phyloP scores from a whole-genome alignment of 768 basidiomycete genomes.

The Hygrophoropsis aurantiaca region DNA sequence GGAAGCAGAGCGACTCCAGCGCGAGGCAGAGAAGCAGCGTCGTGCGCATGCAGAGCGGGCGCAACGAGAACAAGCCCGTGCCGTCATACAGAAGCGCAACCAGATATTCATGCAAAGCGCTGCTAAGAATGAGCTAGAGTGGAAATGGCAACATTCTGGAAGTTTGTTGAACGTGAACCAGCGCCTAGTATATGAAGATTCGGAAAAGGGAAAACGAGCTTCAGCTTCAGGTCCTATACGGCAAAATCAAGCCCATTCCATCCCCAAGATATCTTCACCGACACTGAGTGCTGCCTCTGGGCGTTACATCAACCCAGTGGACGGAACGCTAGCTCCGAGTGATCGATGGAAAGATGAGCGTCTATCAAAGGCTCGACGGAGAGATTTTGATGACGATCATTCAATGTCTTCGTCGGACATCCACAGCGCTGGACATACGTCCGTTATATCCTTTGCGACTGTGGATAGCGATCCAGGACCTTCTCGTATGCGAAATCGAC shows the following conservation, averaged over 20 bases:
- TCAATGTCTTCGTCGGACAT: constrained; percentile 90
- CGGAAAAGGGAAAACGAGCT: constrained; percentile 44
- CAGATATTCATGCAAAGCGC: constrained; percentile 63
- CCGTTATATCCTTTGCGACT: constrained; percentile 77
- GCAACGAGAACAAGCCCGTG: constrained; percentile 85
- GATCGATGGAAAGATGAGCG: constrained; percentile 64
- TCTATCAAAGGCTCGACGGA: constrained; percentile 71
- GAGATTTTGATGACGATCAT: constrained; percentile 88
- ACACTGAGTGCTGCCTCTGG: constrained; percentile 65
- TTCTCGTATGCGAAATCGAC: constrained; percentile 58
- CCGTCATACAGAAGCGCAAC: constrained; percentile 88
- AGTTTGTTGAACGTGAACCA: constrained; percentile 42
- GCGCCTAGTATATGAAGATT: constrained; percentile 25
- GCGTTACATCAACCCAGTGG: constrained; percentile 44
- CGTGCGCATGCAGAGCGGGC: constrained; percentile 72
- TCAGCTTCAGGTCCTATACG: constrained; percentile 65
- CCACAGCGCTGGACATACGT: constrained; percentile 71
- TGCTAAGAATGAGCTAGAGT: constrained; percentile 57
- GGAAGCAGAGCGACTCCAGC: constrained; percentile 73
- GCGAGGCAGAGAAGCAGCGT: constrained; percentile 83
- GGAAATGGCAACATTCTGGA: constrained; percentile 47
- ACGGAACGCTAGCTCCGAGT: constrained; percentile 31
- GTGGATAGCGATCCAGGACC: constrained; percentile 89
- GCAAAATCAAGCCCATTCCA: constrained; percentile 47
- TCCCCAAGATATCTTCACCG: constrained; percentile 39